These are phyloP conservation scores for Symbiodinium pilosum DNA, from an alignment of 73 alveolate species.

Conservation along the genomic window DNA sequence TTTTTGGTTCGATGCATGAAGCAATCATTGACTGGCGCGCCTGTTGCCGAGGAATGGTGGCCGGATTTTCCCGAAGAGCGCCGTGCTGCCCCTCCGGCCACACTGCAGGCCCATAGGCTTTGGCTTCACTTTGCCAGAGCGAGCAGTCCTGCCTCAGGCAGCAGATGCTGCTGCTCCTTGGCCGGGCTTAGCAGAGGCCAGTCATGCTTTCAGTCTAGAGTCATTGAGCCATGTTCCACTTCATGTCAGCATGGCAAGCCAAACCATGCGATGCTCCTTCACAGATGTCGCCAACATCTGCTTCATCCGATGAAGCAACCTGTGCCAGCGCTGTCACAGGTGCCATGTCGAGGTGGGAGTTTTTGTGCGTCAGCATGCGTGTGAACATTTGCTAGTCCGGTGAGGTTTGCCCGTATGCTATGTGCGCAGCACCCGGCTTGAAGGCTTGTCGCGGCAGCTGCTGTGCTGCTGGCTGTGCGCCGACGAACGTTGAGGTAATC, in stretches of 20 bases:
- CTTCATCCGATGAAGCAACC: background rate
- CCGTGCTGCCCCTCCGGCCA: slow-evolving; percentile 72
- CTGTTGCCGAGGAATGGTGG: slow-evolving; percentile 70
- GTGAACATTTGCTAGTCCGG: too few species aligned
- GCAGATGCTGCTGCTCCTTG: slow-evolving; percentile 83
- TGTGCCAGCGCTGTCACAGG: slow-evolving; percentile 6
- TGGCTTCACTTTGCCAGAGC: background rate
- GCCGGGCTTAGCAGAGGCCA: slow-evolving; percentile 27
- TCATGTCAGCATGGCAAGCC: too few species aligned
- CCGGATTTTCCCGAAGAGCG: slow-evolving; percentile 65
- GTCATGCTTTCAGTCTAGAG: too few species aligned
- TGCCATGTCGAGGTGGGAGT: slow-evolving; percentile 9
- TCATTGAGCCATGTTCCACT: too few species aligned
- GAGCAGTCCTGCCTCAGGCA: slow-evolving; percentile 7
- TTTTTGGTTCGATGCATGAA: too few species aligned
- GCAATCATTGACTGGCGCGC: too few species aligned
- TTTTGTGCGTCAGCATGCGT: background rate
- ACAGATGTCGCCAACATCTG: background rate
- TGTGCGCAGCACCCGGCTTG: background rate
- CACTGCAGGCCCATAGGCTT: slow-evolving; percentile 23
- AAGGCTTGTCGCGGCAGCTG: slow-evolving; percentile 89
- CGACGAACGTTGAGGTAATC: slow-evolving; percentile 27
- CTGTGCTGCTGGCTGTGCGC: slow-evolving; percentile 77
- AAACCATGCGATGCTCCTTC: too few species aligned
- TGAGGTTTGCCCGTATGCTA: too few species aligned